A percentile compares a stretch with the other conserved stretches of the same genome.
These are phyloP conservation scores for Secale cereale DNA, from an alignment of 176 grass and related monocot genomes.

Conservation along the genomic window DNA sequence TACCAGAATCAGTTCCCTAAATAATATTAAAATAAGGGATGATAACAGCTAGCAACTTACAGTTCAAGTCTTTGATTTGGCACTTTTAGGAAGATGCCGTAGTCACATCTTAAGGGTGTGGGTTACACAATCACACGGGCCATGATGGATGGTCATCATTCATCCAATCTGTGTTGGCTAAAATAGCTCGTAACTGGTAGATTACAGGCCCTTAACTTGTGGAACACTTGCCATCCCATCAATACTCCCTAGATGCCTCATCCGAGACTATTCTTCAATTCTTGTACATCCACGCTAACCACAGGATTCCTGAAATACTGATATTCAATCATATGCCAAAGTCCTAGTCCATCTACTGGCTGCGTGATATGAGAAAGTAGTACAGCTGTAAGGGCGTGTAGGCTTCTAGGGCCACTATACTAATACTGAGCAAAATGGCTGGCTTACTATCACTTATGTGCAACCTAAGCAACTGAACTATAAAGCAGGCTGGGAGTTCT, in stretches of 20 bases:
- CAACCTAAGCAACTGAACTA: constrained; percentile 48
- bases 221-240: neutral
- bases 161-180: neutral
- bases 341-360: neutral
- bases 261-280: constrained; percentile 19
- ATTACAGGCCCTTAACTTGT: neutral
- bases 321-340: constrained; percentile 7
- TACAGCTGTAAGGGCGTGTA: constrained; percentile 7
- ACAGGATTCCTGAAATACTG: constrained; percentile 15
- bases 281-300: constrained; percentile 5
- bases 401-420: constrained; percentile 4
- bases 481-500: constrained; percentile 35
- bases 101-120: neutral
- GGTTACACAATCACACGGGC: neutral
- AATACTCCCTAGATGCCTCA: constrained; percentile 19
- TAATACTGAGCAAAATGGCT: constrained; percentile 26
- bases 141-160: neutral
- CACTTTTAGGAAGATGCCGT: constrained; percentile 5
- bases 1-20: neutral
- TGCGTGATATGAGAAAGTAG: neutral
- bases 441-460: constrained; percentile 37
- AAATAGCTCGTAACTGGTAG: constrained; percentile 1
- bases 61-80: constrained; percentile 39
- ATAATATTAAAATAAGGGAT: constrained; percentile 3
- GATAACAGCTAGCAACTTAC: constrained; percentile 33